Evolutionary conservation across 352 stramenopile species (phyloP).

Genomic region (Phytopythium vexans): DNA sequence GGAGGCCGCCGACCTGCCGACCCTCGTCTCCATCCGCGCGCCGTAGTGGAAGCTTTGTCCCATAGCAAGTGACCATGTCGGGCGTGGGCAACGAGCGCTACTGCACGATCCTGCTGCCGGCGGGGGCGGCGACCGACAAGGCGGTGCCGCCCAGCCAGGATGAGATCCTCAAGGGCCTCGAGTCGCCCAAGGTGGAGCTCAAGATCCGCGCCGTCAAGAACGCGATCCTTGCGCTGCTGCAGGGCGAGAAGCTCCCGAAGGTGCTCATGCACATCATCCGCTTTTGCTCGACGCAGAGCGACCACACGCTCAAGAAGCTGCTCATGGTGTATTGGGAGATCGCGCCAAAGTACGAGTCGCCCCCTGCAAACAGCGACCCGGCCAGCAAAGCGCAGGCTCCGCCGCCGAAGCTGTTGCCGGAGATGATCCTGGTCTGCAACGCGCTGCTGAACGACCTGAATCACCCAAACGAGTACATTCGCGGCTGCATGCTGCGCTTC

Average conservation of each 20-base stretch:
- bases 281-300: conserved; percentile 99
- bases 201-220: conserved; percentile 98
- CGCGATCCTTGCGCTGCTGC: conserved; percentile 97
- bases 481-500: conserved; percentile 98
- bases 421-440: conserved; percentile 99
- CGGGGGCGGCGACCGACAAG: conserved; percentile 51
- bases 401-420: conserved; percentile 94
- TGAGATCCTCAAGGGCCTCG: conserved; percentile 97
- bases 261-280: conserved; percentile 99
- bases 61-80: conserved; percentile 18
- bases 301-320: conserved; percentile 99
- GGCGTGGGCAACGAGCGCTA: conserved; percentile 86
- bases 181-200: conserved; percentile 93
- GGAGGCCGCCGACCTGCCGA: too few relatives aligned
- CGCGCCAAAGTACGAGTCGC: conserved; percentile 96
- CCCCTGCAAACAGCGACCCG: conserved; percentile 22
- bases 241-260: conserved; percentile 97
- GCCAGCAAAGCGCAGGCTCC: conserved; percentile 16
- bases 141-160: conserved; percentile 83
- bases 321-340: conserved; percentile 99
- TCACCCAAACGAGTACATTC: conserved; percentile 99
- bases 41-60: neutral
- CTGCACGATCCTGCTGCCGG: conserved; percentile 81
- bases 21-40: neutral
- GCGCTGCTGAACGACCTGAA: conserved; percentile 99